Evolutionary conservation across 345 rosid genomes (phyloP).

Genomic region (Salix exigua): DNA sequence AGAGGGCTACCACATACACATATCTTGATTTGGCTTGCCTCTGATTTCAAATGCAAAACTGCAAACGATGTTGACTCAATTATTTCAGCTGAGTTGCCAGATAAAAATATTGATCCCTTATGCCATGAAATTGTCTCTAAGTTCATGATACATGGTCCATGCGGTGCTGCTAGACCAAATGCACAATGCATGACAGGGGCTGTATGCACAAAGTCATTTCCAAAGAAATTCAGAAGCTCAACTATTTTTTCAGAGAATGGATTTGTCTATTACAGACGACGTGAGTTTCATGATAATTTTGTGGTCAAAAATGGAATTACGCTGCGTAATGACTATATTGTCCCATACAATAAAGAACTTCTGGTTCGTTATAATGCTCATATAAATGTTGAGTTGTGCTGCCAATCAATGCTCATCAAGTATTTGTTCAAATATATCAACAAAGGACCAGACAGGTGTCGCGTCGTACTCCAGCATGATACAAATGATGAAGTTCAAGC

Average conservation of each 20-base stretch:
- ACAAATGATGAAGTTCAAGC: background rate
- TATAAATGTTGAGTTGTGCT: background rate
- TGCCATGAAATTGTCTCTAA: background rate
- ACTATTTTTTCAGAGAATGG: background rate
- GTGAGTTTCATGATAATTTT: background rate
- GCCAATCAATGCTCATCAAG: background rate
- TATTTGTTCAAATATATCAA: background rate
- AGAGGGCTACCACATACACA: background rate
- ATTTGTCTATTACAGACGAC: background rate
- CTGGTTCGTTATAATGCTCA: background rate
- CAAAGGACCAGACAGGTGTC: background rate
- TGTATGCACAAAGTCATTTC: background rate
- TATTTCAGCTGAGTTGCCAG: background rate
- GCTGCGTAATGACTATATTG: background rate
- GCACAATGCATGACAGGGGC: background rate
- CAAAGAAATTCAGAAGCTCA: background rate
- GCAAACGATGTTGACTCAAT: rapidly evolving
- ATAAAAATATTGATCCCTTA: rapidly evolving
- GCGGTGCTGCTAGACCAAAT: no score
- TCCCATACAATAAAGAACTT: background rate
- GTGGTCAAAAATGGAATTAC: background rate
- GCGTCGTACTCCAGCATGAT: background rate
- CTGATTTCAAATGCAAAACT: rapidly evolving
- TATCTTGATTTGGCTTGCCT: background rate
- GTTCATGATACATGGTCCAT: background rate